Evolutionary conservation across 768 basidiomycete genomes (phyloP).

Genomic region (Termitomyces sp.): DNA sequence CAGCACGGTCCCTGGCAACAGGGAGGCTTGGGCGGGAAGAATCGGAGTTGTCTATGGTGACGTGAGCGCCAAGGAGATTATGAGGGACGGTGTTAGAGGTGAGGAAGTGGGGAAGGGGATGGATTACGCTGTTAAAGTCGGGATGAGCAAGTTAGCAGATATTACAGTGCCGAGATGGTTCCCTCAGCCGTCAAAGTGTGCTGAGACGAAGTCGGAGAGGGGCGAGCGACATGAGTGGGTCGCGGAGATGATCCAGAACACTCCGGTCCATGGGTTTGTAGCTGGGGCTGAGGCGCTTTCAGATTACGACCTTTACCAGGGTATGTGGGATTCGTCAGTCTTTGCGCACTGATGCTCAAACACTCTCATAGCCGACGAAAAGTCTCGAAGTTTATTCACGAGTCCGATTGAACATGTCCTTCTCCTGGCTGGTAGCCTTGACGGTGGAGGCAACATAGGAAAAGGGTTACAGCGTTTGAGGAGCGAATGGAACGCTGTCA

Average conservation of each 20-base stretch:
- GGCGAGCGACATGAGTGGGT: conserved; percentile 21
- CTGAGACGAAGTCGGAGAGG: conserved; percentile 8
- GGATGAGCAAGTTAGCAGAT: conserved; percentile 34
- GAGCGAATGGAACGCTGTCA: conserved; percentile 18
- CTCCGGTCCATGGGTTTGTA: conserved; percentile 36
- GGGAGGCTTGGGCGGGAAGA: conserved; percentile 43
- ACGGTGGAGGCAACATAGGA: conserved; percentile 43
- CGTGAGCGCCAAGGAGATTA: conserved; percentile 4
- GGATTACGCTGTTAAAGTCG: conserved; percentile 27
- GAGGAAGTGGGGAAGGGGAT: conserved; percentile 10
- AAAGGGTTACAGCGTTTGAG: conserved; percentile 28
- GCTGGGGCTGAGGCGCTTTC: conserved; percentile 41
- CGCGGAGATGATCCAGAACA: conserved; percentile 30
- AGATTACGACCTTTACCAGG: conserved; percentile 33
- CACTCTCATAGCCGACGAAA: conserved; percentile 4
- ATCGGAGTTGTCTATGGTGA: conserved; percentile 29
- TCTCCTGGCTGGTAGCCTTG: conserved; percentile 41
- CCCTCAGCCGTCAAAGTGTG: conserved; percentile 29
- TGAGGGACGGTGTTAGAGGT: conserved; percentile 6
- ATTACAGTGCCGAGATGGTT: conserved; percentile 47
- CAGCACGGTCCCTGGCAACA: conserved; percentile 38
- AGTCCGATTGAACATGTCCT: conserved; percentile 26
- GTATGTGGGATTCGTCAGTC: background rate
- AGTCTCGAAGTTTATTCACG: conserved; percentile 16
- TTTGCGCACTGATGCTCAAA: background rate